Conservation (phyloP, 116 monocot species). For the Iris pallida region DNA sequence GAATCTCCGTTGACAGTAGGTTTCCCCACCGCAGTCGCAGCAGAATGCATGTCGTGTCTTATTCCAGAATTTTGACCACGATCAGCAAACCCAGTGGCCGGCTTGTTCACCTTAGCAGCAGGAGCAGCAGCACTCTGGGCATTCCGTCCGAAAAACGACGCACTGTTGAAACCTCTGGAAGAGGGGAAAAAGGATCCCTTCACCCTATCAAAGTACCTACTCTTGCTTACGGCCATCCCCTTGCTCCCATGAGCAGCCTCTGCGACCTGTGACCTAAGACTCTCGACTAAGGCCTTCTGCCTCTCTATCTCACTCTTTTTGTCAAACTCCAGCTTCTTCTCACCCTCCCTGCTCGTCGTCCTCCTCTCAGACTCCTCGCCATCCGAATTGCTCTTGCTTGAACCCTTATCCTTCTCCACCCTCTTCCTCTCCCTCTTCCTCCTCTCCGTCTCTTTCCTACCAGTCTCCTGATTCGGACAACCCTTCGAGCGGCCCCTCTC, state of each 20-base stretch:
- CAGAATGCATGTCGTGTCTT: conserved; percentile 34
- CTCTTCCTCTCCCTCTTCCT: conserved; percentile 64
- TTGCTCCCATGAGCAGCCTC: conserved; percentile 29
- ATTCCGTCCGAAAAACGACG: conserved; percentile 60
- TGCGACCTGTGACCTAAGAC: conserved; percentile 20
- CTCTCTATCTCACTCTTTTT: conserved; percentile 55
- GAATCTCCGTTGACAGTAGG: conserved; percentile 35
- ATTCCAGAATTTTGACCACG: conserved; percentile 24
- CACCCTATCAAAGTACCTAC: conserved; percentile 66
- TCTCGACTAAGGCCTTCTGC: conserved; percentile 32
- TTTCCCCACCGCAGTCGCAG: conserved; percentile 27
- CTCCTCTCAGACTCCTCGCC: conserved; percentile 72
- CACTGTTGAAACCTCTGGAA: conserved; percentile 55
- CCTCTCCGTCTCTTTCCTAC: conserved; percentile 49
- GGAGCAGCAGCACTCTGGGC: conserved; percentile 28
- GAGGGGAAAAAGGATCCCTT: conserved; percentile 57
- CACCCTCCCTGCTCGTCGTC: conserved; percentile 49
- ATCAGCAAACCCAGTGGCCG: conserved; percentile 17
- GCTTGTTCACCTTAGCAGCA: conserved; percentile 41
- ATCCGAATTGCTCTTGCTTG: conserved; percentile 87
- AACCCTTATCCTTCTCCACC: conserved; percentile 59
- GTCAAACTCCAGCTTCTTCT: conserved; percentile 64
- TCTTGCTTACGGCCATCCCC: conserved; percentile 17
- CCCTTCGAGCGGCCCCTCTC: conserved; percentile 39
- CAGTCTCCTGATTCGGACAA: not conserved